Conservation (phyloP, 768 basidiomycete species). For the Suillus bovinus region DNA sequence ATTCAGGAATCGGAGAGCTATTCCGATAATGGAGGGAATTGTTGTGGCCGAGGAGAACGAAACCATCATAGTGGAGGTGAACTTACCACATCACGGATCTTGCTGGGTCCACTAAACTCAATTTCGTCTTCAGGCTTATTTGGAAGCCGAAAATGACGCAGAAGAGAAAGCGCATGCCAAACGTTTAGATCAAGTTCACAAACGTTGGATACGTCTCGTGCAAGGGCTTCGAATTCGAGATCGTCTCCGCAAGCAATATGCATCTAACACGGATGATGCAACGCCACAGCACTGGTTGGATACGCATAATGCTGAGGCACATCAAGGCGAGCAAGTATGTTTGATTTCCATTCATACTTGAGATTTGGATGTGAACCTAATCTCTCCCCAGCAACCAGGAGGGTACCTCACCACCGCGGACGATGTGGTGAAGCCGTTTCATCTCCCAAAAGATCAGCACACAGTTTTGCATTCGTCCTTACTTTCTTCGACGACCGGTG, state of each 20-base stretch:
- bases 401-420: slow-evolving; percentile 71
- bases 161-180: slow-evolving; percentile 77
- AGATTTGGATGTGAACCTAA: background rate
- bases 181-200: slow-evolving; percentile 76
- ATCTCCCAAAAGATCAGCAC: slow-evolving; percentile 59
- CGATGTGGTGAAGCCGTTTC: slow-evolving; percentile 72
- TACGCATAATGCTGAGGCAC: slow-evolving; percentile 20
- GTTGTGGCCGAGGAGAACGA: slow-evolving; percentile 86
- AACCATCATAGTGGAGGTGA: slow-evolving; percentile 69
- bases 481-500: slow-evolving; percentile 23
- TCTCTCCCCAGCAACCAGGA: slow-evolving; percentile 36
- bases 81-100: slow-evolving; percentile 19
- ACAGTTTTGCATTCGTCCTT: slow-evolving; percentile 15
- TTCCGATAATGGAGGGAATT: slow-evolving; percentile 82
- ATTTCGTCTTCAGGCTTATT: slow-evolving; percentile 64
- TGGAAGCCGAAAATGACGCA: slow-evolving; percentile 76
- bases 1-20: slow-evolving; percentile 89
- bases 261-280: slow-evolving; percentile 18
- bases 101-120: slow-evolving; percentile 4
- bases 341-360: background rate
- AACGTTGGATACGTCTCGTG: slow-evolving; percentile 86
- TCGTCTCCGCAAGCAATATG: slow-evolving; percentile 81
- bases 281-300: slow-evolving; percentile 15
- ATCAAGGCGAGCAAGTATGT: slow-evolving; percentile 25
- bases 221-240: slow-evolving; percentile 86